Evolutionary conservation across 1,139 yeast genomes (phyloP).

Genomic region (Zygosaccharomyces sapae): DNA sequence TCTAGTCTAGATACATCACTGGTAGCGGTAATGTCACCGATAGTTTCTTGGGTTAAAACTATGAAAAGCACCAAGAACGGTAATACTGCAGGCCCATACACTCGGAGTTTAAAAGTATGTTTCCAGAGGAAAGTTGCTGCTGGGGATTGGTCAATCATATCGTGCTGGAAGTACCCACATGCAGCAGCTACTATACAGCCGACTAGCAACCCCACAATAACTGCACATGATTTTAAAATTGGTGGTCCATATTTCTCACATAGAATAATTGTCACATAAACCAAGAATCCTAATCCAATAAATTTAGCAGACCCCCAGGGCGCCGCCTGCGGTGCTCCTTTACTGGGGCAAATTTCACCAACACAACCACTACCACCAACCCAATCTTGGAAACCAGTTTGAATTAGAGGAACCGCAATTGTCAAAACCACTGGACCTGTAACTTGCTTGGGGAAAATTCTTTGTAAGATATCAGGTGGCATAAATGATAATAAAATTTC

Average conservation of each 20-base stretch:
- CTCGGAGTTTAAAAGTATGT: slow-evolving; percentile 65
- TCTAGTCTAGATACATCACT: slow-evolving; percentile 82
- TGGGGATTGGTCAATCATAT: slow-evolving; percentile 64
- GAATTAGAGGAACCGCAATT: slow-evolving; percentile 66
- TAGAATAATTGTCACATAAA: slow-evolving; percentile 64
- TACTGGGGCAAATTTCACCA: slow-evolving; percentile 44
- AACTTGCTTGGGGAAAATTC: slow-evolving; percentile 79
- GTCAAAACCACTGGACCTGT: slow-evolving; percentile 88
- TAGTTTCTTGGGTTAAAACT: slow-evolving; percentile 82
- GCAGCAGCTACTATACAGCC: slow-evolving; percentile 94
- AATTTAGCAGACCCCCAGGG: slow-evolving; percentile 85
- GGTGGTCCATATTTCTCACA: slow-evolving; percentile 92
- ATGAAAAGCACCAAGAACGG: slow-evolving; percentile 80
- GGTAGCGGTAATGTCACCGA: slow-evolving; percentile 91
- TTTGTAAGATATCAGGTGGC: slow-evolving; percentile 67
- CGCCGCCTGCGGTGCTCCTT: slow-evolving; percentile 48
- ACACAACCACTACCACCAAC: slow-evolving; percentile 81
- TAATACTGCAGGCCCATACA: slow-evolving; percentile 78
- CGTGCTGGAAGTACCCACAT: slow-evolving; percentile 67
- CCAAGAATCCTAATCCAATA: slow-evolving; percentile 81
- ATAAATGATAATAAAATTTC: slow-evolving; percentile 69
- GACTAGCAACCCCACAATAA: slow-evolving; percentile 71
- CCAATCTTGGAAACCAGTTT: slow-evolving; percentile 76
- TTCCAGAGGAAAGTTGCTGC: slow-evolving; percentile 84
- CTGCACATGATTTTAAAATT: slow-evolving; percentile 89